Evolutionary conservation across 306 rosid species (phyloP), one percentile per base, ranked within the genome.

Genomic region (Delonix regia): DNA sequence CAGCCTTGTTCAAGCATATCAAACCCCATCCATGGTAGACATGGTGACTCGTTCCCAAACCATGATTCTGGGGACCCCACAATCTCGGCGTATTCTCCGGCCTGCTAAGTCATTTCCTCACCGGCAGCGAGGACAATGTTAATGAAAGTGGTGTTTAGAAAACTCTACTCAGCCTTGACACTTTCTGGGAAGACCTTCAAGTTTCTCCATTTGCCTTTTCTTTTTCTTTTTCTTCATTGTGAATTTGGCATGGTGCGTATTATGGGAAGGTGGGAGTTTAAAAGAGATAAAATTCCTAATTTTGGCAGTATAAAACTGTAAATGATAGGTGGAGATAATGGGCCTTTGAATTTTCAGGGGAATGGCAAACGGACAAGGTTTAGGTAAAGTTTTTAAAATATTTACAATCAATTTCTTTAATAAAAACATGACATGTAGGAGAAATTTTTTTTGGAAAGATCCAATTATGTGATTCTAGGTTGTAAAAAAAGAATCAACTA

Each of bases 11-110:
- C 98, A 91, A 68, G 68, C 95, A 42, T 96, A 93, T 81, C 99
- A 96, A 81, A 96, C 99, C 2, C 98, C 96, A 24, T 85, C 97
- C 0, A 96, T 96, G 99, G 90, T 84, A 10, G 96, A 90, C 87
- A 96, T 96, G 99, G 94, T 96, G 71, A 86, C 85, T 0, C 94
- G 92, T 41, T 96, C 99, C 0, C 97, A 91, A 71, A 91, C 94
- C 69, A 88, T 91, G 86, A 27, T 88, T 49, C 55, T 89, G 0
- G 92, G 92, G 24, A 62, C 77, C 2, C 91, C 92, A 18, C 84
- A 80, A 19, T 62, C 86, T 44, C 82, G 80, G 16, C 86, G 89
- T 4, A 34, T 81, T 48, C 92, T 93, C 33, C 86, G 80, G 76
- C 92, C 88, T 72, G 79, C 87, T 13, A 90, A 84, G 52, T 88